These are phyloP conservation scores for Carallia pectinifolia DNA, from an alignment of 345 rosid genomes.

Conservation along the genomic window DNA sequence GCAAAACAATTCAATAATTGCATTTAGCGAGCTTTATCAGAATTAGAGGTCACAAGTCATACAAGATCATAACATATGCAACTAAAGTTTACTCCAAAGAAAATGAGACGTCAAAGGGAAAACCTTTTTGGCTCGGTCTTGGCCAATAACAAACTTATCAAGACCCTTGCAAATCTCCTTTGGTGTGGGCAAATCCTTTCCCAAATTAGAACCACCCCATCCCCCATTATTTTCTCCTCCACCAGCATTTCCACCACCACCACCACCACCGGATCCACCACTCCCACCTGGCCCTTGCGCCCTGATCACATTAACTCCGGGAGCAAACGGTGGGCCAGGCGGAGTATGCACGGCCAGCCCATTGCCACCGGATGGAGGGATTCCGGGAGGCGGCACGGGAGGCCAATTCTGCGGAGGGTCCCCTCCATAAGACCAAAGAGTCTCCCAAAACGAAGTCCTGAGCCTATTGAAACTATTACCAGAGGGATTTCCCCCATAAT, in stretches of 20 bases:
- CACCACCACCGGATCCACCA: conserved; percentile 23
- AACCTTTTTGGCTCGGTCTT: conserved; percentile 83
- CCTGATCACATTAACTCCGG: conserved; percentile 53
- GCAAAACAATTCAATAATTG: neutral
- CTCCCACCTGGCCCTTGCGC: conserved; percentile 42
- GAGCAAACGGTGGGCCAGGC: conserved; percentile 73
- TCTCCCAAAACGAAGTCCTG: conserved; percentile 72
- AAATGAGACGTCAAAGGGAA: neutral
- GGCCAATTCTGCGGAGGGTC: conserved; percentile 74
- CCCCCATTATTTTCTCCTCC: conserved; percentile 24
- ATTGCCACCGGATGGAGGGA: conserved; percentile 40
- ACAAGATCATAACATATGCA: neutral
- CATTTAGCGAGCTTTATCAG: neutral
- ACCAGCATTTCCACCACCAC: conserved; percentile 8
- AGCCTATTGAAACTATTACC: conserved; percentile 28
- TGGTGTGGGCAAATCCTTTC: conserved; percentile 88
- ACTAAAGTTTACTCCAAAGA: neutral
- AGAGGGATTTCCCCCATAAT: conserved; percentile 3
- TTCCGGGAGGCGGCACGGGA: conserved; percentile 20
- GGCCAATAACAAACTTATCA: conserved; percentile 87
- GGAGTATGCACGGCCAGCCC: conserved; percentile 61
- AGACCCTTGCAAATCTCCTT: conserved; percentile 86
- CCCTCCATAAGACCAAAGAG: conserved; percentile 59
- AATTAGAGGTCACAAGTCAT: too few relatives aligned
- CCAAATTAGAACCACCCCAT: conserved; percentile 89